Base-by-base conservation (phyloP, 148 eudicot species). In the Oxyria digyna region DNA sequence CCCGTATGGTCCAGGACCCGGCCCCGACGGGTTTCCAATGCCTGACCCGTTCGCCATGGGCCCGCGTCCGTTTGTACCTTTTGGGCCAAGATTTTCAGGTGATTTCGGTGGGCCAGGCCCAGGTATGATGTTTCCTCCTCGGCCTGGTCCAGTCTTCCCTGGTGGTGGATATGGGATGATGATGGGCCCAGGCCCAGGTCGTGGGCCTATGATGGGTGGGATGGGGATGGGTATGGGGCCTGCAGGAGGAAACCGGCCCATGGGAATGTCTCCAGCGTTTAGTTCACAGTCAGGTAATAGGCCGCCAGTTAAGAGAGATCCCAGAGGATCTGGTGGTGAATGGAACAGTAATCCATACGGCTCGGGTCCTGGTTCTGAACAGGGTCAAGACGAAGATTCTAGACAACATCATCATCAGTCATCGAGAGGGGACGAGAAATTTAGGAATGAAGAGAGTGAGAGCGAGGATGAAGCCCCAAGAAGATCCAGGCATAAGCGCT, bases 401-500 rank as follows among this genome's bases (percentile, higher is more conserved):
- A 48, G 79, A 74, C 48, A 75, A 82, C 29, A 71, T 21, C 62
- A 85, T 64, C 84, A 78, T 59, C 84, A 78, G 45, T 68, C 80
- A 67, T 69, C 62, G 59, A 81, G 68, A 54, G 74, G 63, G 21
- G 87, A 81, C 17, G 89, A 86, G 62, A 87, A 84, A 54, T 78
- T 73, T 32, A 83, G 81, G 62, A 89, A 89, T 69, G 96, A 87
- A 29, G 98, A 89, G 17, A 89, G 96, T 74, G 98, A 86, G 67
- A 93, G 98, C 38, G 98, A 93, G 78, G 98, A 93, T 45, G 98
- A 93, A 80, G 98, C 94, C 5, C 98, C 98, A 8, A 81, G 98
- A 74, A 78, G 96, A 78, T 89, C 98, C 1, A 87, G 98, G 73
- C 96, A 93, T 48, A 91, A 96, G 84, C 89, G 89, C 73, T 87